Base-by-base conservation (phyloP, 768 basidiomycete genomes). In the Obba rivulosa region DNA sequence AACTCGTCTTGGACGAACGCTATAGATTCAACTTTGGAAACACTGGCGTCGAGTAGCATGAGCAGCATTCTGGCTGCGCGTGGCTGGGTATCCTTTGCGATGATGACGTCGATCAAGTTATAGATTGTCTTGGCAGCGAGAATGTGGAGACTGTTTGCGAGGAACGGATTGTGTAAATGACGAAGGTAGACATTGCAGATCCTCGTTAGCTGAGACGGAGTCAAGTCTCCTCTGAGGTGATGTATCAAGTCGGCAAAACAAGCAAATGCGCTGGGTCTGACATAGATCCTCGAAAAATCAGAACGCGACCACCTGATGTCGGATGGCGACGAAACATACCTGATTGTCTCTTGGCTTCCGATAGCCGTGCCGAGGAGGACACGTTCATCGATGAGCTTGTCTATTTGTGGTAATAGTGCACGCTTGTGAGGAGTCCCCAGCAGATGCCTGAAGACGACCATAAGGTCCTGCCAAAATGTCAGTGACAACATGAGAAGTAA, bases 201-300 rank as follows among this genome's bases (percentile, higher is more conserved):
- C 16, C 80, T 79, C 3, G 80, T 74, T 17, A 97, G 71, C 59
- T 95, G 93, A 8, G 77, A 65, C 4, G 85, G 73, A 2, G 81
- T 80, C 34, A 98, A 78, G 17, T 97, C 93, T 39, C 72, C 74
- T 43, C 92, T 86, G 49, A 94, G 77, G 60, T 96, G 92, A 61
- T 97, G 93, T 47, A 96, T 84, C 10, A 97, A 77, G 66, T 99
- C 96, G 25, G 92, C 92, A 5, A 95, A 80, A 41, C 90, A 86
- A 50, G 83, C 85, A 66, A 92, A 94, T 2, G 89, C 87, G 35
- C 82, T 77, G 2, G 87, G 80, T 46, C 90, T 88, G 58, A 21
- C 16, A 52, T 53, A 20, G 16, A 16, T 38, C n/a, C 8, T 16
- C 47, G 46, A 38, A 48, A 41, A 53, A 2, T 28, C 42, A 53